These are phyloP conservation scores for Phytopythium aichiense DNA, from an alignment of 352 stramenopile genomes.

Conservation along the genomic window DNA sequence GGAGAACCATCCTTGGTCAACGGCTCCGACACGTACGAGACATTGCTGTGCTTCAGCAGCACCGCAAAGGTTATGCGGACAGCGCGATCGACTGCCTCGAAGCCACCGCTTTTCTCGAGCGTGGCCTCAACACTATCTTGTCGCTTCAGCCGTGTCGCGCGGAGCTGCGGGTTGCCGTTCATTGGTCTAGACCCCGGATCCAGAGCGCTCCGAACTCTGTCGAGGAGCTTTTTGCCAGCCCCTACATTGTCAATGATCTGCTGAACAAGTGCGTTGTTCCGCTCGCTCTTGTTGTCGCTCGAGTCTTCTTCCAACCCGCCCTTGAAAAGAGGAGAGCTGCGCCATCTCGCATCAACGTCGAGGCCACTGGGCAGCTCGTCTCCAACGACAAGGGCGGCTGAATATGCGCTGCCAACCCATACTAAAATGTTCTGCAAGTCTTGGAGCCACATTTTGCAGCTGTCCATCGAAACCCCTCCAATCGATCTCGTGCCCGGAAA, in stretches of 20 bases:
- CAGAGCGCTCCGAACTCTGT: slow-evolving; percentile 71
- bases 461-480: background rate
- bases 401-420: slow-evolving; percentile 64
- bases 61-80: slow-evolving; percentile 78
- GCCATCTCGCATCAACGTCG: slow-evolving; percentile 38
- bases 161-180: slow-evolving; percentile 56
- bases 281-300: slow-evolving; percentile 11
- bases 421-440: slow-evolving; percentile 63
- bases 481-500: background rate
- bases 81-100: slow-evolving; percentile 75
- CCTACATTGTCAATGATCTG: slow-evolving; percentile 77
- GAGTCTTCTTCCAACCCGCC: slow-evolving; percentile 39
- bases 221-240: slow-evolving; percentile 72
- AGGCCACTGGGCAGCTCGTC: slow-evolving; percentile 11
- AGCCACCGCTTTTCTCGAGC: slow-evolving; percentile 81
- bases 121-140: slow-evolving; percentile 83
- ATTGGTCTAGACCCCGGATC: slow-evolving; percentile 38
- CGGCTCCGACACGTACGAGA: slow-evolving; percentile 61
- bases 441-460: slow-evolving; percentile 35
- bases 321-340: slow-evolving; percentile 47
- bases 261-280: slow-evolving; percentile 54
- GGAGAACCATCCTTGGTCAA: slow-evolving; percentile 53
- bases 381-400: slow-evolving; percentile 46
- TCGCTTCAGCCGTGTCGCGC: slow-evolving; percentile 58
- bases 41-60: slow-evolving; percentile 78